These are phyloP conservation scores for Termitomyces sp. DNA, from an alignment of 768 basidiomycete species.

Conservation along the genomic window DNA sequence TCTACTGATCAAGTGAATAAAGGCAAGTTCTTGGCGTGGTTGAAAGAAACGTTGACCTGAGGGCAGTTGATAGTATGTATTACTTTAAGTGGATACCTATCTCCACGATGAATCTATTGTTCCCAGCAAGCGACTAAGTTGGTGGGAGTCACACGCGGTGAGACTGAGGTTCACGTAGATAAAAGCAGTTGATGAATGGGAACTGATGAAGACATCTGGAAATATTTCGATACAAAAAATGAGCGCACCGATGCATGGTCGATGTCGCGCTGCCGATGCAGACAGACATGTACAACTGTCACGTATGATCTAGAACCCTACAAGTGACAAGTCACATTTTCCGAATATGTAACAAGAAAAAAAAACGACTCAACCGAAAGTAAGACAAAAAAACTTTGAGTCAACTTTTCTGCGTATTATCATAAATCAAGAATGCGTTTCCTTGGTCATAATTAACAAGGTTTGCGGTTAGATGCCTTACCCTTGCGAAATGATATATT, in stretches of 20 bases:
- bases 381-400: neutral
- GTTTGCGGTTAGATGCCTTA: neutral
- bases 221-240: neutral
- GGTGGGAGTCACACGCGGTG: conserved; percentile 13
- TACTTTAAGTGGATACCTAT: neutral
- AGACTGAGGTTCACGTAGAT: neutral
- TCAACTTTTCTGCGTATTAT: neutral
- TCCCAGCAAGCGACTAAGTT: neutral
- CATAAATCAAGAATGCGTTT: neutral
- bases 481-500: neutral
- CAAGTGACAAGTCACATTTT: neutral
- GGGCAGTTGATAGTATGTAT: neutral
- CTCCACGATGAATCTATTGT: neutral
- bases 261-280: too few relatives aligned
- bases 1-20: too few relatives aligned
- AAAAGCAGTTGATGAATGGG: conserved; percentile 24
- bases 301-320: too few relatives aligned
- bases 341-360: too few relatives aligned
- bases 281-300: conserved; percentile 1
- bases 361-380: neutral
- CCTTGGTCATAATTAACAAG: too few relatives aligned
- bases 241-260: conserved; percentile 25
- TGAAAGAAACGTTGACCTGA: neutral
- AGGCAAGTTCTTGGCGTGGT: too few relatives aligned
- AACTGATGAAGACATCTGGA: conserved; percentile 21